Evolutionary conservation across 2,329 filamentous ascomycete species (phyloP).

Genomic region (Phyllosticta citribraziliensis): DNA sequence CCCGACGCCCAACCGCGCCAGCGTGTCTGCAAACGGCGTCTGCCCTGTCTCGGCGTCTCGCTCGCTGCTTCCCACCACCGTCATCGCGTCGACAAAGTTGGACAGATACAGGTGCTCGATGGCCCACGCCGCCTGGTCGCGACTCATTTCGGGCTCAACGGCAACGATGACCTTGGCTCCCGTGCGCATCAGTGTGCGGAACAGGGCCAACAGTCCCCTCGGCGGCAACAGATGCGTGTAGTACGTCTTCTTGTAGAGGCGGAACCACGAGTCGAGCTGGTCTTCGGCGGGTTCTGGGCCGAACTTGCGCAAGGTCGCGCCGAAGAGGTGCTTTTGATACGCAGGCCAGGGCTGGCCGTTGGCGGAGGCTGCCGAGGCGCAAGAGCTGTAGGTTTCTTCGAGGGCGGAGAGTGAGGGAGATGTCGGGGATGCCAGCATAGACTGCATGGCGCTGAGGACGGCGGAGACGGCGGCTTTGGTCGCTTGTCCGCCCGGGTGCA

Average conservation of each 20-base stretch:
- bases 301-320: not conserved
- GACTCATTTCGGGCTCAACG: not conserved
- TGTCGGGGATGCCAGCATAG: not conserved
- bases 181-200: constrained; percentile 1
- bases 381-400: not conserved
- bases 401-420: not conserved
- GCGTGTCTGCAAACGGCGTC: constrained; percentile 1
- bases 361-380: not conserved
- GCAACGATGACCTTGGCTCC: not conserved
- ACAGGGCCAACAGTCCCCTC: constrained; percentile 1
- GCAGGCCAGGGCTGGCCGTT: not conserved
- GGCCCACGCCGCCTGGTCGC: constrained; percentile 5
- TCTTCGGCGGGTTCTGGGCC: not conserved
- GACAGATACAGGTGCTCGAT: constrained; percentile 8
- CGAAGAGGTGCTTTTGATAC: constrained; percentile 1
- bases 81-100: constrained; percentile 9
- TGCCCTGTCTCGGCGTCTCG: not conserved
- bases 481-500: constrained; percentile 1
- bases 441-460: not conserved
- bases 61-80: not conserved
- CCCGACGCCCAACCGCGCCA: not conserved
- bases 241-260: constrained; percentile 9
- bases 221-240: constrained; percentile 6
- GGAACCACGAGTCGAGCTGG: constrained; percentile 1
- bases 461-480: not conserved